Conservation (phyloP, 2,329 filamentous ascomycete genomes). For the Ophiostoma sp. region DNA sequence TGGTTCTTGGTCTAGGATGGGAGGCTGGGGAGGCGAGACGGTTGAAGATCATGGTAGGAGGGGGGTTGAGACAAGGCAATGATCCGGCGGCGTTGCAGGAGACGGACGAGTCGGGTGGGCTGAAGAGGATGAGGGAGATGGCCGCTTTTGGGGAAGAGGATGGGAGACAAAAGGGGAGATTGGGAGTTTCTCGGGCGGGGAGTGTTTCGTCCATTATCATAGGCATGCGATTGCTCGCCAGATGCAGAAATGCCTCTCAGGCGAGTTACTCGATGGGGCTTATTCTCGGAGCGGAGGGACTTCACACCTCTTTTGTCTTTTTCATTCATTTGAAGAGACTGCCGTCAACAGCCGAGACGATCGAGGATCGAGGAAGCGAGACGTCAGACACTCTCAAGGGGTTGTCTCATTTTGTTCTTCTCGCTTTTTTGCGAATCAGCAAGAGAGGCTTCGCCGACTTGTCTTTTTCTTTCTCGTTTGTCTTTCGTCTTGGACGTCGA, state of each 20-base stretch:
- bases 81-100: conserved; percentile 16
- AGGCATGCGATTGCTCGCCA: conserved; percentile 94
- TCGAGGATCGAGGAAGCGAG: conserved; percentile 2
- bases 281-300: conserved; percentile 98
- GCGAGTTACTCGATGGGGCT: conserved; percentile 99
- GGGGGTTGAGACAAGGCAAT: not conserved
- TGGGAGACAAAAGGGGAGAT: not conserved
- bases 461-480: conserved; percentile 8
- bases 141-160: conserved; percentile 27
- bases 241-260: conserved; percentile 38
- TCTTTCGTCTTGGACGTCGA: not conserved
- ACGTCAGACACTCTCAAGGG: conserved; percentile 29
- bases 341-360: not conserved
- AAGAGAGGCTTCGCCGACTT: conserved; percentile 10
- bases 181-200: conserved; percentile 46
- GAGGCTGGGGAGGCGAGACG: conserved; percentile 12
- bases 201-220: conserved; percentile 84
- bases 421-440: not conserved
- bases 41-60: not conserved
- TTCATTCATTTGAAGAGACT: not conserved
- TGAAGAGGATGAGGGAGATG: conserved; percentile 15
- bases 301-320: conserved; percentile 33
- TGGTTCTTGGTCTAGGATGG: not conserved
- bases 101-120: conserved; percentile 15
- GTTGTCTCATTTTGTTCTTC: not conserved